Conservation (phyloP, 2,329 filamentous ascomycete genomes). For the Moelleriella libera region DNA sequence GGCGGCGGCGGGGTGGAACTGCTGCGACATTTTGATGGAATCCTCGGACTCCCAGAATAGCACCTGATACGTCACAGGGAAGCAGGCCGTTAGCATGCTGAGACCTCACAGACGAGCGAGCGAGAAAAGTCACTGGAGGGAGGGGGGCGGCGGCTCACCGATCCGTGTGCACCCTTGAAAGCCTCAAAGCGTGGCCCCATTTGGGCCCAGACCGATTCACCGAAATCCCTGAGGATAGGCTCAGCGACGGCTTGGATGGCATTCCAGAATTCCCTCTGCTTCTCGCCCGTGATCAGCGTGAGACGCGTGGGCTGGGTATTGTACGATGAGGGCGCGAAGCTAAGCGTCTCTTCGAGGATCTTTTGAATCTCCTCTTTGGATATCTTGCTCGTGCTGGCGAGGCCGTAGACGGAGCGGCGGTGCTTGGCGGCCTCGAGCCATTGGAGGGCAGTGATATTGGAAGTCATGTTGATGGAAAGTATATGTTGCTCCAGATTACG, state of each 20-base stretch:
- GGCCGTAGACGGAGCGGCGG: constrained; percentile 56
- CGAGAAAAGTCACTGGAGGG: constrained; percentile 49
- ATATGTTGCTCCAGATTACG: too few species aligned
- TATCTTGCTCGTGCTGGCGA: constrained; percentile 45
- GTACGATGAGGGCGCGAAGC: constrained; percentile 66
- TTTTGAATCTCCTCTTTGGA: constrained; percentile 42
- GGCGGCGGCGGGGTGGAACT: constrained; percentile 53
- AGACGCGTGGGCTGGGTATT: constrained; percentile 76
- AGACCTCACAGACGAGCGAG: constrained; percentile 45
- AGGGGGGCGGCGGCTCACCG: constrained; percentile 42
- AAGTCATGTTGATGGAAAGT: background rate
- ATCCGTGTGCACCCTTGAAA: constrained; percentile 10
- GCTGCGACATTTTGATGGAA: constrained; percentile 58
- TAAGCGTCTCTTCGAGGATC: constrained; percentile 49
- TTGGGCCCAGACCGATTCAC: constrained; percentile 8
- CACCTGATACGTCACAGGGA: constrained; percentile 30
- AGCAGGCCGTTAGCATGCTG: too few species aligned
- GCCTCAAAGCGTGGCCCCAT: constrained; percentile 7
- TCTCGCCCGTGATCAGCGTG: constrained; percentile 63
- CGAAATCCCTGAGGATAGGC: constrained; percentile 23
- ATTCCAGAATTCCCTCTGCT: constrained; percentile 77
- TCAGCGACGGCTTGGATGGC: constrained; percentile 45
- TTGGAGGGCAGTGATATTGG: constrained; percentile 7
- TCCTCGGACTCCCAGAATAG: constrained; percentile 45
- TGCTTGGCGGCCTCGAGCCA: constrained; percentile 34